phyloP scores from a whole-genome alignment of 2,329 filamentous ascomycete species.

The Fusarium compactum region DNA sequence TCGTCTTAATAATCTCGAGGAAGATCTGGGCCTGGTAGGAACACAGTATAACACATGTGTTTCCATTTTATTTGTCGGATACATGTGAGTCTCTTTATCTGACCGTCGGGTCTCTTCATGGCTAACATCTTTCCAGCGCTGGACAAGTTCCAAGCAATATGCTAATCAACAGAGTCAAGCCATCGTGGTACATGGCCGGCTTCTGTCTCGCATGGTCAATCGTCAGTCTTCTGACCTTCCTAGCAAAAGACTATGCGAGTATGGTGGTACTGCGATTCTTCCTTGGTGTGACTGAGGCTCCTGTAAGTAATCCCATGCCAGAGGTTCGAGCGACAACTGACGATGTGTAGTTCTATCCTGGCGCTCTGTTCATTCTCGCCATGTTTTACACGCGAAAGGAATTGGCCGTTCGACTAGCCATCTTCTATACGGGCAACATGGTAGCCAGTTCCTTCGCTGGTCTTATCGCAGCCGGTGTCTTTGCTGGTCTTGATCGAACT shows the following conservation, averaged over 20 bases:
- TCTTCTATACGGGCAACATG: constrained; percentile 58
- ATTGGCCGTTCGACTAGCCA: constrained; percentile 55
- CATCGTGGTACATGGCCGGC: constrained; percentile 57
- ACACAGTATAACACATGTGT: constrained; percentile 51
- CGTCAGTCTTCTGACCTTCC: constrained; percentile 56
- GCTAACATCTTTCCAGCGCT: background rate
- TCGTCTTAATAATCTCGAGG: constrained; percentile 64
- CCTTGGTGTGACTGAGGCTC: constrained; percentile 55
- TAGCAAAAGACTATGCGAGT: constrained; percentile 56
- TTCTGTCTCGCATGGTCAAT: constrained; percentile 56
- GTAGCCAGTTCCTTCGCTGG: constrained; percentile 56
- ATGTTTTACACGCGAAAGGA: constrained; percentile 67
- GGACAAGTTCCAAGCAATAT: constrained; percentile 56
- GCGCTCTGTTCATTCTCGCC: constrained; percentile 57
- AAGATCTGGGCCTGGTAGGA: constrained; percentile 61
- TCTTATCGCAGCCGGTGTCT: constrained; percentile 58
- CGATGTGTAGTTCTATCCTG: constrained; percentile 46
- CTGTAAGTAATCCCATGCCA: constrained; percentile 11
- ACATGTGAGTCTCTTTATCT: constrained; percentile 27
- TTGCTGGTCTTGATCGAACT: constrained; percentile 48
- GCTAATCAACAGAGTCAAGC: constrained; percentile 55
- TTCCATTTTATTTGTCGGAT: constrained; percentile 54
- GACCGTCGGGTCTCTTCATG: accelerated
- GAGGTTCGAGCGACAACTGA: background rate
- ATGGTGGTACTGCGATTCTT: constrained; percentile 59